A percentile compares a stretch with the other conserved stretches of the same genome.
Conservation (phyloP, 768 basidiomycete species). For the Tulasnella sp. region DNA sequence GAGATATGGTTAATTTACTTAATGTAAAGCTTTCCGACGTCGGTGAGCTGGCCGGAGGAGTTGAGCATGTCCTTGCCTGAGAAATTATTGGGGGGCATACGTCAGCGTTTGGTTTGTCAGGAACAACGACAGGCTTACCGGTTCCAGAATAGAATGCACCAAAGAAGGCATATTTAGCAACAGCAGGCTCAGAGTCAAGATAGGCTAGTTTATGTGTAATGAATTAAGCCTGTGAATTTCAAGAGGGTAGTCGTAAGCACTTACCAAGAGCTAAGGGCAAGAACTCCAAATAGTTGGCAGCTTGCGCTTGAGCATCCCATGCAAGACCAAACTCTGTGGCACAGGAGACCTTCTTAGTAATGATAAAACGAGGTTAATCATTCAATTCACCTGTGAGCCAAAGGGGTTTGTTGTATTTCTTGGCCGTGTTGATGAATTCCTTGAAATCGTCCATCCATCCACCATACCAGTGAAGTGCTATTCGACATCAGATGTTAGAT, state of each 20-base stretch:
- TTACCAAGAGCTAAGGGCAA: slow-evolving; percentile 7
- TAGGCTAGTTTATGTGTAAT: slow-evolving; percentile 5
- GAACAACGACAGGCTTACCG: not conserved
- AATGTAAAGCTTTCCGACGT: slow-evolving; percentile 12
- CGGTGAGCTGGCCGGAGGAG: slow-evolving; percentile 9
- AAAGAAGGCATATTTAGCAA: slow-evolving; percentile 15
- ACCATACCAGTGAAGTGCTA: slow-evolving; percentile 16
- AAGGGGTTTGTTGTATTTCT: slow-evolving; percentile 13
- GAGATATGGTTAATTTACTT: not conserved
- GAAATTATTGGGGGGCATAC: not conserved
- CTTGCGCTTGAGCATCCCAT: slow-evolving; percentile 7
- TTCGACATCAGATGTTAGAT: not conserved
- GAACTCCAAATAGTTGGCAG: not conserved
- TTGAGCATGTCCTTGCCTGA: slow-evolving; percentile 14
- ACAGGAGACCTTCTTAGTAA: not conserved
- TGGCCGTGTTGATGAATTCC: slow-evolving; percentile 7
- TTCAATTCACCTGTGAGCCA: slow-evolving; percentile 5
- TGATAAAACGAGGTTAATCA: not conserved
- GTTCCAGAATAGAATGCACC: slow-evolving; percentile 14
- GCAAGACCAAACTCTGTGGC: slow-evolving; percentile 12
- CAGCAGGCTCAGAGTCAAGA: slow-evolving; percentile 9
- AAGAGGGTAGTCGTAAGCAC: too few relatives aligned
- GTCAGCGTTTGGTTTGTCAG: not conserved
- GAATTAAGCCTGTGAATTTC: not conserved
- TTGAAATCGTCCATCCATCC: slow-evolving; percentile 14